Evolutionary conservation across 2,329 filamentous ascomycete genomes (phyloP).

Genomic region (Calonectria honghensis): DNA sequence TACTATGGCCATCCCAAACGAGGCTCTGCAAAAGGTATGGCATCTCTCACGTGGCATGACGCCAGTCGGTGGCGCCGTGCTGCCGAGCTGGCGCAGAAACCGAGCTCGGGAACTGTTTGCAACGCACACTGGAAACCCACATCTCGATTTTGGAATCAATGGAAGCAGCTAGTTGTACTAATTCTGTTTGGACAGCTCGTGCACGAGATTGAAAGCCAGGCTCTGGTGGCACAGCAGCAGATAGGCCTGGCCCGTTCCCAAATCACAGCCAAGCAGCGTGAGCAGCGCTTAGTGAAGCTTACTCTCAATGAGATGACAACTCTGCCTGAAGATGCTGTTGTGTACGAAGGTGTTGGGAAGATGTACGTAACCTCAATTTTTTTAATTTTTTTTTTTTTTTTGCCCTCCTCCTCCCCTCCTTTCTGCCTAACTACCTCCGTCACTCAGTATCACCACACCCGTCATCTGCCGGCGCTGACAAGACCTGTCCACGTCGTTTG

Average conservation of each 20-base stretch:
- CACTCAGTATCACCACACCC: neutral
- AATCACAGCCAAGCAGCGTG: constrained; percentile 88
- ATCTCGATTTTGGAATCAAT: neutral
- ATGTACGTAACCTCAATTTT: constrained; percentile 78
- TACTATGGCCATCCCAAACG: constrained; percentile 93
- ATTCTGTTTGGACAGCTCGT: constrained; percentile 77
- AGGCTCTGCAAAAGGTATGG: constrained; percentile 92
- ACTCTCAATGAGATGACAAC: constrained; percentile 89
- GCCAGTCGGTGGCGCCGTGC: neutral
- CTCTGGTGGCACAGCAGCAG: constrained; percentile 91
- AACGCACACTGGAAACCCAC: neutral
- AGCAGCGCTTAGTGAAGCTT: constrained; percentile 90
- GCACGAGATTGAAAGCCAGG: constrained; percentile 95
- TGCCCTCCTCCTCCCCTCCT: neutral
- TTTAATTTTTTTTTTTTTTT: neutral
- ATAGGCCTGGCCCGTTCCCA: constrained; percentile 90
- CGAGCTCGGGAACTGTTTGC: neutral
- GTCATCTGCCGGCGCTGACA: constrained; percentile 11
- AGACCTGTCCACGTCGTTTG: constrained; percentile 7
- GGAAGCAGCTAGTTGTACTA: constrained; percentile 1
- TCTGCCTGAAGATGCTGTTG: constrained; percentile 83
- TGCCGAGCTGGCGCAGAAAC: neutral
- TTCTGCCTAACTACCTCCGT: constrained; percentile 7
- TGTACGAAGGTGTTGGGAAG: constrained; percentile 97
- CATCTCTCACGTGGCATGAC: neutral